Evolutionary conservation across 345 rosid species (phyloP).

Genomic region (Eucalyptus viminalis): DNA sequence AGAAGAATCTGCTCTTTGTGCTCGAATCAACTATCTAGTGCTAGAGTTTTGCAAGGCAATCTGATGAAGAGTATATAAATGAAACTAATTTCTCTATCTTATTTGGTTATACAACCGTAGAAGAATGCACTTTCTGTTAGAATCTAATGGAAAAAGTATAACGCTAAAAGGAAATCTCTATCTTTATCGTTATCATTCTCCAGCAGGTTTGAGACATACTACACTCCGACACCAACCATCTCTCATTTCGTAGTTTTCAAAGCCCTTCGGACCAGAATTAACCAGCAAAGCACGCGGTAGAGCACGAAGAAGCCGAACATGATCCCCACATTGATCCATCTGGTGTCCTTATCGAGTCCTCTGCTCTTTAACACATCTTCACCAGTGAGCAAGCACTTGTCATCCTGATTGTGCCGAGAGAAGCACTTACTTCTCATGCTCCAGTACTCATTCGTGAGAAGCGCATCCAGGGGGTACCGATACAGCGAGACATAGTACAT

Average conservation of each 20-base stretch:
- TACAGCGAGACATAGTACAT: constrained; percentile 85
- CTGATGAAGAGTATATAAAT: neutral
- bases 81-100: neutral
- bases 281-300: constrained; percentile 79
- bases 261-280: constrained; percentile 55
- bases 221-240: neutral
- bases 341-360: constrained; percentile 54
- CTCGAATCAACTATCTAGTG: neutral
- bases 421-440: constrained; percentile 46
- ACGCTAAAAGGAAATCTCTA: neutral
- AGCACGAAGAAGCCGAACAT: constrained; percentile 80
- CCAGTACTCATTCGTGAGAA: constrained; percentile 82
- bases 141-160: neutral
- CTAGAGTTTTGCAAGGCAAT: neutral
- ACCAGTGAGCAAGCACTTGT: constrained; percentile 49
- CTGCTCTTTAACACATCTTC: constrained; percentile 59
- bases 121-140: neutral
- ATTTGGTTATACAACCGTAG: neutral
- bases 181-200: neutral
- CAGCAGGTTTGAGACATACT: neutral
- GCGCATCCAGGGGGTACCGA: constrained; percentile 69
- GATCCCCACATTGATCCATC: constrained; percentile 78
- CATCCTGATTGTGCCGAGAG: constrained; percentile 16
- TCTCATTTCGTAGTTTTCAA: constrained; percentile 40
- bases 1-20: neutral